These are phyloP conservation scores for Crataegus laevigata DNA, from an alignment of 306 rosid species.

Conservation along the genomic window DNA sequence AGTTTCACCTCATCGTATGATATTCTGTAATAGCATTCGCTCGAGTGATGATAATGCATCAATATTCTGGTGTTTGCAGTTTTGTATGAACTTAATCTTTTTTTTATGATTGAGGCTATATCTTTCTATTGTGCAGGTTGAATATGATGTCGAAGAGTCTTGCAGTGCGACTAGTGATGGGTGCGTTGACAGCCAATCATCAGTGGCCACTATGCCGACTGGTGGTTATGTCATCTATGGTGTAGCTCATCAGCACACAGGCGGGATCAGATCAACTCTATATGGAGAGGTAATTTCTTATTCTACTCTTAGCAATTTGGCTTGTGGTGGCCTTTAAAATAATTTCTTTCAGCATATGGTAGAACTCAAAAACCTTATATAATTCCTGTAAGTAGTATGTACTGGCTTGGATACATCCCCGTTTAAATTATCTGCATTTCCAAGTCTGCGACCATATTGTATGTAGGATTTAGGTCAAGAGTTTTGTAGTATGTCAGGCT, in stretches of 20 bases:
- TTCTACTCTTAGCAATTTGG: background rate
- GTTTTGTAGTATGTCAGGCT: background rate
- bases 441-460: too few relatives aligned
- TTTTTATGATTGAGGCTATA: background rate
- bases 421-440: too few relatives aligned
- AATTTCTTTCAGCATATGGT: background rate
- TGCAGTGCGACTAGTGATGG: conserved; percentile 22
- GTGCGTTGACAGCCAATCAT: conserved; percentile 27
- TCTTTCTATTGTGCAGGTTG: conserved; percentile 33
- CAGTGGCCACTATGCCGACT: conserved; percentile 26
- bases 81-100: background rate
- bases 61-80: background rate
- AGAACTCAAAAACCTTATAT: background rate
- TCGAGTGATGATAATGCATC: background rate
- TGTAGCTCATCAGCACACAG: conserved; percentile 77
- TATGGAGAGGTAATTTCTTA: conserved; percentile 51
- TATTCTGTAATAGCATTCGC: background rate
- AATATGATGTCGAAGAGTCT: conserved; percentile 48
- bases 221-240: conserved; percentile 66
- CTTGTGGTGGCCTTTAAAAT: background rate
- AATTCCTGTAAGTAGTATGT: too few relatives aligned
- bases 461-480: background rate
- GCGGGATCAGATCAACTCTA: conserved; percentile 53
- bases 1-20: too few relatives aligned
- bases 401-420: too few relatives aligned